phyloP scores from a whole-genome alignment of 2,329 filamentous ascomycete species.

The Pyrenophora teres region DNA sequence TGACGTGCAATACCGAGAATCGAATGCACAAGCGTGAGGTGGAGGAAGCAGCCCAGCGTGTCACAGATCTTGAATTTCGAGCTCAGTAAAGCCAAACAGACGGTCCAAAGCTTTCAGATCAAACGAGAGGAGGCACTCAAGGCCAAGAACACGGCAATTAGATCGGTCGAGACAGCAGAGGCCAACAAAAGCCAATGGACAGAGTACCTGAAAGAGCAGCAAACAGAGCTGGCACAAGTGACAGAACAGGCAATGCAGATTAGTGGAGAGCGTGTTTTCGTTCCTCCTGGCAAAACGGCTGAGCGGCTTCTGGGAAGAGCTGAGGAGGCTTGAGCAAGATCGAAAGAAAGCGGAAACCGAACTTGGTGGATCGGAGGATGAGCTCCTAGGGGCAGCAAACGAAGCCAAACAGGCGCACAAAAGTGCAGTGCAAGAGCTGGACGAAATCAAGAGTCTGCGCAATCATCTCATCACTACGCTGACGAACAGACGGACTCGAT shows the following conservation, averaged over 20 bases:
- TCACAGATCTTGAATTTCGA: constrained; percentile 29
- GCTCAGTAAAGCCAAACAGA: constrained; percentile 37
- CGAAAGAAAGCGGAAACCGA: constrained; percentile 34
- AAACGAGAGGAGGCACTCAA: constrained; percentile 44
- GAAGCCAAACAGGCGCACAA: constrained; percentile 37
- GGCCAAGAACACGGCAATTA: constrained; percentile 50
- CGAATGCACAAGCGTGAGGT: constrained; percentile 37
- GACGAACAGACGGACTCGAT: constrained; percentile 71
- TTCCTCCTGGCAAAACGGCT: constrained; percentile 39
- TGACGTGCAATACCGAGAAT: constrained; percentile 48
- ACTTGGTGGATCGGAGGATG: constrained; percentile 43
- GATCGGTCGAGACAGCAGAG: constrained; percentile 42
- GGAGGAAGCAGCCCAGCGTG: constrained; percentile 33
- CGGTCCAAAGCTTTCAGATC: constrained; percentile 35
- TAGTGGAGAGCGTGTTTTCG: constrained; percentile 33
- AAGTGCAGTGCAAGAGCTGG: constrained; percentile 26
- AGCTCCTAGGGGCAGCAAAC: constrained; percentile 32
- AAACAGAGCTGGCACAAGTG: too few relatives aligned
- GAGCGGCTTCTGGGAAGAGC: constrained; percentile 37
- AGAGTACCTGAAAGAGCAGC: constrained; percentile 12
- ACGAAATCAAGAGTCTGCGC: constrained; percentile 20
- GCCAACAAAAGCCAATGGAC: constrained; percentile 34
- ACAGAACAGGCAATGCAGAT: constrained; percentile 28
- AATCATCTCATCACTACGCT: constrained; percentile 63
- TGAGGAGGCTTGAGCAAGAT: constrained; percentile 37